Base-by-base conservation (phyloP, 78 protist genomes). In the Planoprotostelium fungivorum region DNA sequence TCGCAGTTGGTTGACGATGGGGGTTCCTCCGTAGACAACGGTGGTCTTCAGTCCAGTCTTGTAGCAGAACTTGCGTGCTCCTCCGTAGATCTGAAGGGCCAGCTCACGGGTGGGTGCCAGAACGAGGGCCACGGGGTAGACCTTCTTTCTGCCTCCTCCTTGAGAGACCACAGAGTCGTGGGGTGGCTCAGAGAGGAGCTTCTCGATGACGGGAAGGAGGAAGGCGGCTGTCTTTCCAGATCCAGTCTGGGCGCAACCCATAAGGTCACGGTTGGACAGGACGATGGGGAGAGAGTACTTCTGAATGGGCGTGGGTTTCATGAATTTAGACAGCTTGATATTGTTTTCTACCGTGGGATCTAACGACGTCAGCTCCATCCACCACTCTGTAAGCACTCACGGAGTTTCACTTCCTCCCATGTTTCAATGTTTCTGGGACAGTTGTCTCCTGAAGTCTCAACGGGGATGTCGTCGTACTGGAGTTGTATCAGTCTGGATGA, bases 201-300 rank as follows among this genome's bases (percentile, higher is more conserved):
- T 84, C 73, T 91, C 84, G 83, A 97, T 95, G 39, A 94, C 88
- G 36, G 98, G 98, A 51, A 94, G 84, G 28, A 98, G 94, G 96
- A 98, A 98, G 1, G 99, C 99, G 1, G 97, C 99, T 23, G 99
- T 98, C 94, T 98, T 97, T 84, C 99, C 99, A 1, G 99, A 97
- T 84, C 99, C 97, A 1, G 99, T 99, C 95, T 99, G 99, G 1
- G 99, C 99, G 88, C 99, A 99, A 0, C 99, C 99, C 99, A 99
- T 99, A 34, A 99, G 35, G 84, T 99, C 99, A 34, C 99, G 92
- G 28, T 92, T 85, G 29, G 88, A 86, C 9, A 88, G 0, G 29
- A 94, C 91, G 85, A 96, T 94, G 63, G 99, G 99, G 28, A 98
- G 85, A 28, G 99, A 92, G 90, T 94, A 86, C 95, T 96, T 94